Conservation (phyloP, 1,139 yeast species). For the Hyphopichia pseudoburtonii region DNA sequence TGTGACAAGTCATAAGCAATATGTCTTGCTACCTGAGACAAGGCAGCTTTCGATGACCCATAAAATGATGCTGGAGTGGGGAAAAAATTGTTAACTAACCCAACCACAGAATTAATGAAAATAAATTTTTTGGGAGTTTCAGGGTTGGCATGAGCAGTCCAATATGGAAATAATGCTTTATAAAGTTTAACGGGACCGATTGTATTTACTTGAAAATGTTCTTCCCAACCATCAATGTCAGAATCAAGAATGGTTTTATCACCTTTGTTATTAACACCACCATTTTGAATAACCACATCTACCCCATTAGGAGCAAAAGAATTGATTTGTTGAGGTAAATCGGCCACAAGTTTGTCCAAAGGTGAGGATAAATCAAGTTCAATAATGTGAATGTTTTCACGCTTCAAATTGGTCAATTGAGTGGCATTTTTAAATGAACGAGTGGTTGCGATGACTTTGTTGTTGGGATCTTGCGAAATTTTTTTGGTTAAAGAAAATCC, state of each 20-base stretch:
- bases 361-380: background rate
- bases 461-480: slow-evolving; percentile 6
- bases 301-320: slow-evolving; percentile 5
- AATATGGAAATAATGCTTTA: slow-evolving; percentile 8
- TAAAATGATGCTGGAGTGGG: background rate
- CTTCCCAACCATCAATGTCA: background rate
- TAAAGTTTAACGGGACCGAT: slow-evolving; percentile 11
- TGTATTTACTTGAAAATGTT: slow-evolving; percentile 7
- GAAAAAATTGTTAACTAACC: background rate
- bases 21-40: background rate
- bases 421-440: slow-evolving; percentile 11
- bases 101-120: slow-evolving; percentile 5
- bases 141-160: slow-evolving; percentile 7
- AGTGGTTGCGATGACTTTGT: slow-evolving; percentile 11
- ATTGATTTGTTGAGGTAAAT: background rate
- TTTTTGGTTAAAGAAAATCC: slow-evolving; percentile 11
- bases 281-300: slow-evolving; percentile 12
- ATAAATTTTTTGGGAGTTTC: slow-evolving; percentile 9
- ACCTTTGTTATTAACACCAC: slow-evolving; percentile 6
- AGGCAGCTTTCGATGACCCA: slow-evolving; percentile 2
- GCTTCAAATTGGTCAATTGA: slow-evolving; percentile 3
- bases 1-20: slow-evolving; percentile 1
- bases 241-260: background rate
- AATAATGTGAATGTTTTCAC: background rate
- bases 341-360: background rate